phyloP scores from a whole-genome alignment of 2,329 filamentous ascomycete species.

The Aspergillus luchuensis region DNA sequence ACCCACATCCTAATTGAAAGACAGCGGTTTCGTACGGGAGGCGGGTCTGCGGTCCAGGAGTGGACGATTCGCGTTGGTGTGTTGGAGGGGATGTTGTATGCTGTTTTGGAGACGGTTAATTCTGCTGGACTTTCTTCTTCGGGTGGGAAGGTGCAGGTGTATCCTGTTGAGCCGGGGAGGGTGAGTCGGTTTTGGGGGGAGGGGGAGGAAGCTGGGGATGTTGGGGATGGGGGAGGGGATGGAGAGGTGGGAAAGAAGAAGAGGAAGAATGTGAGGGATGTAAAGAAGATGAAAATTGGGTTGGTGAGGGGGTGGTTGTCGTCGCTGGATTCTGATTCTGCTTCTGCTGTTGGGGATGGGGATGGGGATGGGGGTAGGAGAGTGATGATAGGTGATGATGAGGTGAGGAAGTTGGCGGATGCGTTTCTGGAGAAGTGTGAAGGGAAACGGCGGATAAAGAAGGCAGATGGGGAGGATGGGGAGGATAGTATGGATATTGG shows the following conservation, averaged over 20 bases:
- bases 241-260: constrained; percentile 19
- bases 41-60: constrained; percentile 67
- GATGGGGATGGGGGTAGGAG: constrained; percentile 12
- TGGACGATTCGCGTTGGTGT: constrained; percentile 84
- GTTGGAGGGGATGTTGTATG: constrained; percentile 79
- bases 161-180: constrained; percentile 20
- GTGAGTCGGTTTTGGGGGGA: constrained; percentile 39
- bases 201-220: constrained; percentile 35
- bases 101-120: constrained; percentile 50
- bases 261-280: constrained; percentile 28
- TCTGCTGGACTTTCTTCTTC: neutral
- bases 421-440: constrained; percentile 36
- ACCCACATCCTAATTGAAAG: constrained; percentile 71
- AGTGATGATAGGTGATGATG: constrained; percentile 16
- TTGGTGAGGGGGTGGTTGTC: constrained; percentile 60
- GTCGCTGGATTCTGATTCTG: neutral
- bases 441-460: constrained; percentile 10
- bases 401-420: constrained; percentile 26
- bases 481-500: constrained; percentile 23
- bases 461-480: constrained; percentile 6
- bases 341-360: neutral
- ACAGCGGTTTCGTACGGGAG: constrained; percentile 66
- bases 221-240: constrained; percentile 22
- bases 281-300: constrained; percentile 62
- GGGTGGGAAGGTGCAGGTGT: constrained; percentile 8